Evolutionary conservation across 805 yeast species (phyloP), one percentile per base, ranked within the genome.

Genomic region (Geotrichum ghanense): DNA sequence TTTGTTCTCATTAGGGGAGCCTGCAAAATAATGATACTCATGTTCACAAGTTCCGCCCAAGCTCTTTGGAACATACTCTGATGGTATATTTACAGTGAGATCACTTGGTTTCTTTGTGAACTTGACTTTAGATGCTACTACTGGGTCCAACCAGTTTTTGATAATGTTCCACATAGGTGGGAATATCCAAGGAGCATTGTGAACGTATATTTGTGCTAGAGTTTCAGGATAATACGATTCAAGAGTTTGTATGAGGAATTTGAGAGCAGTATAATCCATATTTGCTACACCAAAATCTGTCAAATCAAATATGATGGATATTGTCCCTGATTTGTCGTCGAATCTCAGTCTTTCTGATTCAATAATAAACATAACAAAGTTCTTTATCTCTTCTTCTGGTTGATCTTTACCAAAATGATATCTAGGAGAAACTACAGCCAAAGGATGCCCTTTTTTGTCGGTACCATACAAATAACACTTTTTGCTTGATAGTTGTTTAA

Each of bases 181-280:
- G 69, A 92, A 92, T 46, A 92, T 78, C 97, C 97, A 89, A 22
- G 98, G 98, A 0, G 98, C 97, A 56, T 84, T 83, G 68, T 87
- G 95, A 50, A 92, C 83, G 54, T 87, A 74, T 45, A 92, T 68
- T 47, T 76, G 76, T n/a, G 95, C 96, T 50, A 92, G 73, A 37
- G 87, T 81, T 66, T 92, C 98, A 1, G 98, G 98, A 63, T 90
- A 92, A 62, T 90, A 95, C 0, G 95, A 95, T 69, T 92, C 97
- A 63, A 92, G 88, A 50, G 89, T 82, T 47, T 79, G 76, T 50
- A 89, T 81, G 66, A 92, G 76, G 65, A 85, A 90, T 66, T 89
- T 89, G 50, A 92, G 94, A 3, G 95, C 86, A 2, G 77, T 72
- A 60, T 87, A 87, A 67, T 92, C 98, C 84, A 95, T 92, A 62